Evolutionary conservation across 176 grass and related monocot genomes (phyloP).

Genomic region (Rhynchospora tenuis): DNA sequence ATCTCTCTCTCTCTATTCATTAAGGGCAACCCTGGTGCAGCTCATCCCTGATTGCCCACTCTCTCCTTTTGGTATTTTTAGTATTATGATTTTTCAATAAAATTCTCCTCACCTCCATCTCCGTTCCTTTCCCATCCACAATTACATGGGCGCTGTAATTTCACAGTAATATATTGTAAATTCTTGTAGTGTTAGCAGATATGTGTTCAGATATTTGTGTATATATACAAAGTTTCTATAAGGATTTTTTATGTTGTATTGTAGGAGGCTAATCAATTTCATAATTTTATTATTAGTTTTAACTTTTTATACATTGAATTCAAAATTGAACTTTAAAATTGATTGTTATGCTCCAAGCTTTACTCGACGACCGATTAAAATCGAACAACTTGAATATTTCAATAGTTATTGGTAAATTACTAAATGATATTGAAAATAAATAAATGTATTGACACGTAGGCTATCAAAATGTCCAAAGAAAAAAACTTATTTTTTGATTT

Average conservation of each 20-base stretch:
- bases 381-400: background rate
- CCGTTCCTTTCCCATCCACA: constrained; percentile 10
- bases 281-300: background rate
- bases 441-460: background rate
- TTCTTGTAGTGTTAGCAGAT: no score
- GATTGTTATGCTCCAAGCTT: no score
- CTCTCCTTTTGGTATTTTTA: constrained; percentile 22
- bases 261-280: background rate
- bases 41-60: constrained; percentile 22
- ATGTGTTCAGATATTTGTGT: background rate
- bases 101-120: constrained; percentile 12
- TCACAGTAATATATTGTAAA: no score
- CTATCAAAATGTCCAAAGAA: background rate
- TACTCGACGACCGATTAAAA: background rate
- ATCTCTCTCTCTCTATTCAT: constrained; percentile 12
- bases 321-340: background rate
- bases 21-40: constrained; percentile 33
- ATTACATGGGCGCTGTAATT: no score
- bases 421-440: background rate
- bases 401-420: background rate
- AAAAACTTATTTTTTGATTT: background rate
- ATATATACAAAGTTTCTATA: background rate
- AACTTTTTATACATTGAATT: background rate
- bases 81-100: background rate
- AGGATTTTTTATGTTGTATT: background rate